Evolutionary conservation across 768 basidiomycete genomes (phyloP).

Genomic region (Cystobasidium ongulense): DNA sequence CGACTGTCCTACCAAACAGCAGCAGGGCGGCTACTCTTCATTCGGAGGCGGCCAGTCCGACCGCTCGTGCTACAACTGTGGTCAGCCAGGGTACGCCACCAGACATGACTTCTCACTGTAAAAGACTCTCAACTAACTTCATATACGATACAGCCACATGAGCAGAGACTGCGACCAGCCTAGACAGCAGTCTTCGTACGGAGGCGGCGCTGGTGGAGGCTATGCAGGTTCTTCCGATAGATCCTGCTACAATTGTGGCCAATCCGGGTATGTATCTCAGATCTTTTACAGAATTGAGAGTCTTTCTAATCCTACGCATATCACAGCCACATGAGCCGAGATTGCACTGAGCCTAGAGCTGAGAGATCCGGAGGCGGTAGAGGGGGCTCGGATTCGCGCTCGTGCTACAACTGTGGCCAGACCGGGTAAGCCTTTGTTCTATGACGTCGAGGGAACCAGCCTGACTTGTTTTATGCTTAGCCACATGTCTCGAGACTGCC

Average conservation of each 20-base stretch:
- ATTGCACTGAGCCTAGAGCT: constrained; percentile 16
- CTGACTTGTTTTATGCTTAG: neutral
- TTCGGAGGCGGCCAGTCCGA: neutral
- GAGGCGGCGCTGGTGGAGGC: neutral
- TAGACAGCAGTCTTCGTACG: neutral
- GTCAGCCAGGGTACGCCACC: neutral
- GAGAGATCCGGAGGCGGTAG: neutral
- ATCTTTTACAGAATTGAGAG: too few species aligned
- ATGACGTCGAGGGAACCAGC: neutral
- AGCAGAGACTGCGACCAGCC: constrained; percentile 7
- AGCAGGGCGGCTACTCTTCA: neutral
- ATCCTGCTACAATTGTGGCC: constrained; percentile 9
- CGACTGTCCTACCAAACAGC: constrained; percentile 30
- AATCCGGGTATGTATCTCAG: neutral
- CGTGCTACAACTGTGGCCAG: constrained; percentile 11
- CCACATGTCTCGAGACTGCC: constrained; percentile 14
- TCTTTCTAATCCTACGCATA: too few species aligned
- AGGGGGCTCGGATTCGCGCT: neutral
- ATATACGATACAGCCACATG: neutral
- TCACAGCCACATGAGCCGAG: neutral
- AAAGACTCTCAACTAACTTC: too few species aligned
- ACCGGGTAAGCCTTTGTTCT: neutral
- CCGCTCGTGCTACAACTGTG: constrained; percentile 14
- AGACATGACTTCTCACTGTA: neutral
- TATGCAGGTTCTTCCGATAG: neutral